These are phyloP conservation scores for Phylloporus scabripes DNA, from an alignment of 768 basidiomycete genomes.

Conservation along the genomic window DNA sequence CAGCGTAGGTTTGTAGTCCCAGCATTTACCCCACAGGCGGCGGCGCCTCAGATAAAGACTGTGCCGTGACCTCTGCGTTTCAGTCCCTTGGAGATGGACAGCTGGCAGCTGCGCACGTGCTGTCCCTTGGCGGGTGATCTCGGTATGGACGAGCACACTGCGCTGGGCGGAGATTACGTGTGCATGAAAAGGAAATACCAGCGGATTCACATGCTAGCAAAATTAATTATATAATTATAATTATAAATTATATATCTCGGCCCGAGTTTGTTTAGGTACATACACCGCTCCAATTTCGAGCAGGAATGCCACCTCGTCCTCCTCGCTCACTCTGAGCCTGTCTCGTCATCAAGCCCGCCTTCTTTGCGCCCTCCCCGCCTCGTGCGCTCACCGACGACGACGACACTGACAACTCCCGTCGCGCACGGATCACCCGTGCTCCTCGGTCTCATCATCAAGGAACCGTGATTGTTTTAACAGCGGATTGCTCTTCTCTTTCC, in stretches of 20 bases:
- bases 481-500: conserved; percentile 7
- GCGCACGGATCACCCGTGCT: conserved; percentile 20
- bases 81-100: neutral
- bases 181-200: neutral
- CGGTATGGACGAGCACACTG: neutral
- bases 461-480: conserved; percentile 26
- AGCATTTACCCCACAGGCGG: conserved; percentile 20
- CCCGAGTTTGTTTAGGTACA: conserved; percentile 12
- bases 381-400: neutral
- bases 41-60: conserved; percentile 16
- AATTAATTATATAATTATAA: neutral
- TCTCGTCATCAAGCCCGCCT: neutral
- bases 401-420: neutral
- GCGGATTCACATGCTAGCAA: neutral
- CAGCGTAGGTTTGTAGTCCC: too few relatives aligned
- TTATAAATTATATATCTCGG: conserved; percentile 11
- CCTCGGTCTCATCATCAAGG: conserved; percentile 22
- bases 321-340: conserved; percentile 10
- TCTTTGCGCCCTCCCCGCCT: neutral
- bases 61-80: too few relatives aligned
- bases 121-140: neutral
- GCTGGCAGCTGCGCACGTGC: neutral
- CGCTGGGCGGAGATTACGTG: neutral
- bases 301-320: conserved; percentile 12
- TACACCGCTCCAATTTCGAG: conserved; percentile 18